These are phyloP conservation scores for Fistulinella cinereoalba DNA, from an alignment of 1,284 basidiomycete species.

Conservation along the genomic window DNA sequence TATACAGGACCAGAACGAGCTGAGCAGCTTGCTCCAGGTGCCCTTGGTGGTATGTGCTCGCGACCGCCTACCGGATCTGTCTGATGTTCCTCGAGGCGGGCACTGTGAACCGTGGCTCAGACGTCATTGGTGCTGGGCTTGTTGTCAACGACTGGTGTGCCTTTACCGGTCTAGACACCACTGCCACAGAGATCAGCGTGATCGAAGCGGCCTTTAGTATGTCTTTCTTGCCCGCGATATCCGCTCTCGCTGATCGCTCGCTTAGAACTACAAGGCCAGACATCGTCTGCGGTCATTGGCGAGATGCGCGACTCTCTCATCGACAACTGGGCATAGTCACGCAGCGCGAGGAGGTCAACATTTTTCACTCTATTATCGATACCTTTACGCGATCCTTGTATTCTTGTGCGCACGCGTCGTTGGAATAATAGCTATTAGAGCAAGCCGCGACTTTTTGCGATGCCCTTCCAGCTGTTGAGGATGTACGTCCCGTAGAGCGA, in stretches of 20 bases:
- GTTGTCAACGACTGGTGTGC: conserved; percentile 99
- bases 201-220: conserved; percentile 96
- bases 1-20: conserved; percentile 95
- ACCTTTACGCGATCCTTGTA: conserved; percentile 21
- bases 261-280: conserved; percentile 85
- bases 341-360: too few relatives aligned
- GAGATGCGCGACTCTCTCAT: conserved; percentile 94
- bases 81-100: conserved; percentile 63
- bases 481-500: conserved; percentile 56
- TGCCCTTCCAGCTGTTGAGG: conserved; percentile 64
- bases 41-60: conserved; percentile 79
- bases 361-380: conserved; percentile 8
- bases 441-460: conserved; percentile 60
- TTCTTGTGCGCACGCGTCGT: conserved; percentile 12
- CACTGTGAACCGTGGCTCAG: conserved; percentile 97
- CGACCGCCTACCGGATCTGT: not conserved
- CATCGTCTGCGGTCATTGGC: conserved; percentile 81
- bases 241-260: not conserved
- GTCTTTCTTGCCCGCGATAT: conserved; percentile 33
- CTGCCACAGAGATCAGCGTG: conserved; percentile 97
- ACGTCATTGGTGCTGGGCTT: conserved; percentile 95
- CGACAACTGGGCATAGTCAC: conserved; percentile 90
- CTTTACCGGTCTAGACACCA: conserved; percentile 94
- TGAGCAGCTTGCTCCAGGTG: conserved; percentile 92
- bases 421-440: conserved; percentile 29